Base-by-base conservation (phyloP, 2,329 filamentous ascomycete species). In the Alternaria novae-zelandiae region DNA sequence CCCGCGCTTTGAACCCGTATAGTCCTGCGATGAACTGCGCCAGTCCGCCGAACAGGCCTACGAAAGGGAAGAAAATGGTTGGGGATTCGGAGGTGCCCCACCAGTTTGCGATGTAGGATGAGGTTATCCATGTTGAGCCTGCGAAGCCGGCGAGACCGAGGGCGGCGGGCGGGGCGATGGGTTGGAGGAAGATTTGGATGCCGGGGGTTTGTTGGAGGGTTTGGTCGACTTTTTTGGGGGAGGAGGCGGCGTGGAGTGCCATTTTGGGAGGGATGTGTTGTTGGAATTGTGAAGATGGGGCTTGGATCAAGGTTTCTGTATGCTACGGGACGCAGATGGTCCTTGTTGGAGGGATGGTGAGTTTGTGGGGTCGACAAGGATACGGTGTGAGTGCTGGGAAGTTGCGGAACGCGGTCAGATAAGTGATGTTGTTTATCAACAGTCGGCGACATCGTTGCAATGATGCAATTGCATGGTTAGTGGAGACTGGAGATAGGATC, bases 91-190 rank as follows among this genome's bases (percentile, higher is more conserved):
- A 1, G 5, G 6, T 36, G 12, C 50, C 50, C 30, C 50, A 54
- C 50, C 50, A 54, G 30, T 54, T 54, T 0, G 50, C 50, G 12
- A 54, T 54, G 20, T 54, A 54, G 28, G 50, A 54, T 21, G 28
- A 54, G 17, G 50, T 43, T 32, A 54, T 54, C 50, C 50, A 54
- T 43, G 30, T 54, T 54, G 50, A 26, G 17, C 26, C 26, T 21
- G 49, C 49, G 26, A 51, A 51, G 49, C 49, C 49, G 10, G 53
- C 53, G 53, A 54, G 53, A 3, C 53, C 53, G 53, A 54, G 53
- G 13, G 53, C 53, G 10, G 53, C 53, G 13, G 53, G 53, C 10
- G 53, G 53, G 21, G 53, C 53, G 36, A 54, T 54, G 23, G 53
- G 36, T 30, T 45, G 21, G 6, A 55, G 36, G 41, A 55, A 55